These are phyloP conservation scores for Colletotrichum sp. DNA, from an alignment of 2,329 filamentous ascomycete genomes.

Conservation along the genomic window DNA sequence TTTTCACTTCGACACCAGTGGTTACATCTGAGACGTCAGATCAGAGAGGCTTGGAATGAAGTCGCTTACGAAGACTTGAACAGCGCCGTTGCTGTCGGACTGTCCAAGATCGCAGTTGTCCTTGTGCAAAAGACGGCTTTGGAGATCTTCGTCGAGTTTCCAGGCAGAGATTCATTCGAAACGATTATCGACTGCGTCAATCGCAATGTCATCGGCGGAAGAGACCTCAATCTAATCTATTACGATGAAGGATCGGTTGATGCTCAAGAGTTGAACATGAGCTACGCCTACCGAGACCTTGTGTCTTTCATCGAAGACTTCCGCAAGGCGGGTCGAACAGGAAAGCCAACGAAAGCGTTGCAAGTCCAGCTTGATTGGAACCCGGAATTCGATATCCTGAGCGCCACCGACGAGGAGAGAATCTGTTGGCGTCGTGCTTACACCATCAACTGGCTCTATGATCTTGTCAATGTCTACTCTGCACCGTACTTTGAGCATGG, in stretches of 20 bases:
- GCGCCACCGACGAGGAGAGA: conserved; percentile 40
- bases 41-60: conserved; percentile 47
- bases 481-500: conserved; percentile 22
- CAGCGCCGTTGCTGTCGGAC: conserved; percentile 45
- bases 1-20: conserved; percentile 44
- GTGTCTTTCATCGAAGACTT: conserved; percentile 51
- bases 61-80: conserved; percentile 51
- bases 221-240: conserved; percentile 6
- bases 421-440: conserved; percentile 51
- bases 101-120: conserved; percentile 45
- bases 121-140: conserved; percentile 43
- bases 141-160: conserved; percentile 50
- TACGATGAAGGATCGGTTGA: conserved; percentile 30
- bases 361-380: conserved; percentile 45
- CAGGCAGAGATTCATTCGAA: conserved; percentile 48
- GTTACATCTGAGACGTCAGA: conserved; percentile 39
- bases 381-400: conserved; percentile 41
- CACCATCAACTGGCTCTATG: conserved; percentile 58
- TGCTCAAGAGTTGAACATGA: conserved; percentile 46
- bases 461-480: conserved; percentile 52
- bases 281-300: conserved; percentile 47
- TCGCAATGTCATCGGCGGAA: conserved; percentile 35
- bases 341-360: conserved; percentile 52
- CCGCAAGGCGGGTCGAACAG: conserved; percentile 42
- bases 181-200: conserved; percentile 46